phyloP scores from a whole-genome alignment of 2,329 filamentous ascomycete species.

The Juglanconis oblonga region DNA sequence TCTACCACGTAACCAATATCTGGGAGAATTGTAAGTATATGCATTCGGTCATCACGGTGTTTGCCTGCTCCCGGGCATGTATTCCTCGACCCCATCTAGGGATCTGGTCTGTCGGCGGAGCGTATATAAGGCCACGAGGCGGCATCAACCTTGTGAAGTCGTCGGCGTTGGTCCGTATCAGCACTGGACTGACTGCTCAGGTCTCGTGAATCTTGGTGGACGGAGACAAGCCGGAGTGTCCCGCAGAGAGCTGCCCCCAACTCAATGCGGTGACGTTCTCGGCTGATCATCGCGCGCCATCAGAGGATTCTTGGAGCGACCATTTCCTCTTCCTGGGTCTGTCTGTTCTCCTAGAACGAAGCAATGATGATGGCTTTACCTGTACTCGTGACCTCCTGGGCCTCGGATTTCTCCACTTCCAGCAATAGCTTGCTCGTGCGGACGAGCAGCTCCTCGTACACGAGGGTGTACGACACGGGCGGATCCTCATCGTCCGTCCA shows the following conservation, averaged over 20 bases:
- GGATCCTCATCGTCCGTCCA: conserved; percentile 53
- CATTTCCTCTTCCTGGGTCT: conserved; percentile 13
- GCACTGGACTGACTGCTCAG: conserved; percentile 11
- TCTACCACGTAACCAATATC: conserved; percentile 15
- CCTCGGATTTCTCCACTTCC: conserved; percentile 62
- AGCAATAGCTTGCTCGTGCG: conserved; percentile 61
- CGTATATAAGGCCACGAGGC: conserved; percentile 1
- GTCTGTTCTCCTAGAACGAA: conserved; percentile 30
- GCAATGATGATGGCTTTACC: conserved; percentile 68
- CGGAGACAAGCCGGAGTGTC: neutral
- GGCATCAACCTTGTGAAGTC: conserved; percentile 20
- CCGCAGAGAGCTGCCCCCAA: conserved; percentile 17
- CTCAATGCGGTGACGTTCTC: conserved; percentile 6
- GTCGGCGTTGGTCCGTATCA: conserved; percentile 9
- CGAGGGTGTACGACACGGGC: conserved; percentile 67
- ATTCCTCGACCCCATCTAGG: neutral
- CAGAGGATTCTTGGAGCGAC: neutral
- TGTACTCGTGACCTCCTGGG: conserved; percentile 55
- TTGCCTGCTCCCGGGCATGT: neutral
- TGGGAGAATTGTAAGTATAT: conserved; percentile 15
- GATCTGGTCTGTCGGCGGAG: neutral
- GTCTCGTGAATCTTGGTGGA: neutral
- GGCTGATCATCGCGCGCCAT: neutral
- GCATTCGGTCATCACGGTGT: neutral
- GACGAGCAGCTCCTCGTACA: conserved; percentile 69